Evolutionary conservation across 371 early-diverging fungal species (phyloP).

Genomic region (Dichotomocladium elegans): DNA sequence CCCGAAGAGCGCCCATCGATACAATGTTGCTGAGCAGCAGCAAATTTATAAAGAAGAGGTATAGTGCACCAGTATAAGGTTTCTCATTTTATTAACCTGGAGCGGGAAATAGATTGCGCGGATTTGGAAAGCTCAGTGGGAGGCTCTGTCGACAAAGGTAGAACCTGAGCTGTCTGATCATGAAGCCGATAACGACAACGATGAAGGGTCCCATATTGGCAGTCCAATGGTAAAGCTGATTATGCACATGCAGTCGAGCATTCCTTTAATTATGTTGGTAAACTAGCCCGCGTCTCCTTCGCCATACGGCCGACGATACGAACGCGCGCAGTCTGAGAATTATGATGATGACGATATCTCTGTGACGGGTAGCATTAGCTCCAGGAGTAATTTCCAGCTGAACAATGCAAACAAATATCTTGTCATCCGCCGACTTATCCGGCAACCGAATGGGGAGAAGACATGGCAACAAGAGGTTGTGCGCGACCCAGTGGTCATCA

Average conservation of each 20-base stretch:
- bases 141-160: constrained; percentile 54
- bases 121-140: constrained; percentile 93
- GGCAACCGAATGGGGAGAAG: constrained; percentile 60
- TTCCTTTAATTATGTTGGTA: not conserved
- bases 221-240: constrained; percentile 34
- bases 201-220: constrained; percentile 23
- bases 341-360: constrained; percentile 57
- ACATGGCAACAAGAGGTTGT: constrained; percentile 77
- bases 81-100: not conserved
- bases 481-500: constrained; percentile 80
- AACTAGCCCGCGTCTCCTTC: constrained; percentile 19
- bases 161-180: constrained; percentile 53
- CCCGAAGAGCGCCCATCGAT: constrained; percentile 85
- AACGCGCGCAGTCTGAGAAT: constrained; percentile 31
- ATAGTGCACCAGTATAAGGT: not conserved
- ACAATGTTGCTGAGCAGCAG: constrained; percentile 94
- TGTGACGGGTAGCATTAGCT: constrained; percentile 52
- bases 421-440: constrained; percentile 59
- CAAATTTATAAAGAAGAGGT: constrained; percentile 90
- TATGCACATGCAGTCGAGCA: not conserved
- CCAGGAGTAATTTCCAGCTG: constrained; percentile 46
- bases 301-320: constrained; percentile 26
- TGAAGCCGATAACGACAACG: constrained; percentile 37
- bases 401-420: constrained; percentile 57
- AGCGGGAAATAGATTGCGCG: constrained; percentile 57